Conservation (phyloP, 73 alveolate genomes). For the Diophrys appendiculata region DNA sequence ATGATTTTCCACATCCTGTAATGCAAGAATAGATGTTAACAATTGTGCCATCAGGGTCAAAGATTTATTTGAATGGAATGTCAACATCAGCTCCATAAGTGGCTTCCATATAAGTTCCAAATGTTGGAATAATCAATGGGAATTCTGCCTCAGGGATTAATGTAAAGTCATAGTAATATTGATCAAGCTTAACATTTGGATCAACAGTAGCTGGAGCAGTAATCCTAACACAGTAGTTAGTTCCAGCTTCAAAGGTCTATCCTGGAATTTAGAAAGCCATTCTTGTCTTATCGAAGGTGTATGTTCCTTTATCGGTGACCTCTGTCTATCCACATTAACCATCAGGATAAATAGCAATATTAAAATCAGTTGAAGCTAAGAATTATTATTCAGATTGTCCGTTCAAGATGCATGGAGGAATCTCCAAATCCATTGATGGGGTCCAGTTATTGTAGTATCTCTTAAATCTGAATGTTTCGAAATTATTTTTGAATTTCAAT, state of each 20-base stretch:
- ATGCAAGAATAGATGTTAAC: not conserved
- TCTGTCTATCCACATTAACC: too few species aligned
- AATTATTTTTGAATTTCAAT: not conserved
- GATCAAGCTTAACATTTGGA: not conserved
- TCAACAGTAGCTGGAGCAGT: not conserved
- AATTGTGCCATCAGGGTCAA: not conserved
- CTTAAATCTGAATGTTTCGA: not conserved
- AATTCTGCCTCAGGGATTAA: not conserved
- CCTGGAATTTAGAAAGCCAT: not conserved
- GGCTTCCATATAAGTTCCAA: not conserved
- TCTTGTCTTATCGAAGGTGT: not conserved
- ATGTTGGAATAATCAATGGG: not conserved
- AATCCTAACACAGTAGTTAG: not conserved
- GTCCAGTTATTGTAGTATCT: not conserved
- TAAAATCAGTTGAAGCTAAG: too few species aligned
- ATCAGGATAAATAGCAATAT: too few species aligned
- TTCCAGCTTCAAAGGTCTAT: not conserved
- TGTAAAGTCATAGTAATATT: not conserved
- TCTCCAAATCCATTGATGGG: not conserved
- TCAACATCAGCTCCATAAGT: not conserved
- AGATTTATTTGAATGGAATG: not conserved
- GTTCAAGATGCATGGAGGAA: not conserved
- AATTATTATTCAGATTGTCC: too few species aligned
- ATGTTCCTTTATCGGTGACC: too few species aligned
- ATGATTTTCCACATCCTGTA: not conserved